Evolutionary conservation across 495 filamentous ascomycete genomes (phyloP).

Genomic region (Glonium stellatum): DNA sequence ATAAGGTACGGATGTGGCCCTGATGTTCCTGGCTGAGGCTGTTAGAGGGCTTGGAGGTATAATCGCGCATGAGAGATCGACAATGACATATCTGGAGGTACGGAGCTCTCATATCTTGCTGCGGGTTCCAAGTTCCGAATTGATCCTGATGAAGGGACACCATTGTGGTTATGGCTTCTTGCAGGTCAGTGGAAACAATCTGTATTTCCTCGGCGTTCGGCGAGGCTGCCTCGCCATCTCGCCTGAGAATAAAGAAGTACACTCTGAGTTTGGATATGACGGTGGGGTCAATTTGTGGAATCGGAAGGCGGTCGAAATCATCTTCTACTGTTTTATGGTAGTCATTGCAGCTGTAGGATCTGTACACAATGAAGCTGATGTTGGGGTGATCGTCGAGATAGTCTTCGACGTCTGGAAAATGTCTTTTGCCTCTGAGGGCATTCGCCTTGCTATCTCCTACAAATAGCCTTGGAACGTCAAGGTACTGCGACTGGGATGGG

Average conservation of each 20-base stretch:
- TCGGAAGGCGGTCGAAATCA: not conserved
- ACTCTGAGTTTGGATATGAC: not conserved
- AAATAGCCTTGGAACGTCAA: not conserved
- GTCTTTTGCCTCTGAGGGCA: not conserved
- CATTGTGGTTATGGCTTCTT: not conserved
- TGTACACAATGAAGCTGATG: not conserved
- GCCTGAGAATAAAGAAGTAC: not conserved
- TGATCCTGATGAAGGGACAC: not conserved
- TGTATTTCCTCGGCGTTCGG: not conserved
- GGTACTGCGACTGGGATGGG: slow-evolving; percentile 26
- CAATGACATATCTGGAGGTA: not conserved
- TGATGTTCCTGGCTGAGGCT: not conserved
- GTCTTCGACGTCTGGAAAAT: not conserved
- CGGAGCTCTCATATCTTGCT: not conserved
- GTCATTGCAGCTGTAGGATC: not conserved
- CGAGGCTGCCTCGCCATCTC: not conserved
- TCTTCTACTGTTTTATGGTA: not conserved
- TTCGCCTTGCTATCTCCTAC: not conserved
- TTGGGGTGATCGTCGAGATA: not conserved
- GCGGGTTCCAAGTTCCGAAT: not conserved
- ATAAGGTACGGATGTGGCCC: not conserved
- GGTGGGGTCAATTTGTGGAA: not conserved
- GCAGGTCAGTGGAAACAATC: not conserved
- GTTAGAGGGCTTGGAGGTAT: not conserved
- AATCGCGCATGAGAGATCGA: not conserved